These are phyloP conservation scores for Populus hybrid DNA, from an alignment of 441 rosid species.

Conservation along the genomic window DNA sequence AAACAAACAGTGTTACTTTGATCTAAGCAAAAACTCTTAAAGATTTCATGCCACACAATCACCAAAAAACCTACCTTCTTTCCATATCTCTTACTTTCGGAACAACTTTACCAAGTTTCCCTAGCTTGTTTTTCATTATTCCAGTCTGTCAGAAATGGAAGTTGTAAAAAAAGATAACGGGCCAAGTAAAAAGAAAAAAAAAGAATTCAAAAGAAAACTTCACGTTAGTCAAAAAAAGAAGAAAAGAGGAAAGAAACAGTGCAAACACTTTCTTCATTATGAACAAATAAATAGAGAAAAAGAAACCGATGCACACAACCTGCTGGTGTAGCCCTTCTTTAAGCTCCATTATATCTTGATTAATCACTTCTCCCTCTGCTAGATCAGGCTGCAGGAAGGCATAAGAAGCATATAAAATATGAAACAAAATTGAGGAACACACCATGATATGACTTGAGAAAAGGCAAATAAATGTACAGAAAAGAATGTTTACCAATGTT, in stretches of 20 bases:
- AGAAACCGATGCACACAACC: conserved; percentile 37
- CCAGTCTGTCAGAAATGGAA: conserved; percentile 47
- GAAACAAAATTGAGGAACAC: conserved; percentile 9
- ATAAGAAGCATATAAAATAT: conserved; percentile 11
- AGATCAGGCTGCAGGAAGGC: conserved; percentile 20
- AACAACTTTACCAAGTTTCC: conserved; percentile 53
- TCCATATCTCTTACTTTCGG: conserved; percentile 50
- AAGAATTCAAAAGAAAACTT: not conserved
- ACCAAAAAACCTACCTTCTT: conserved; percentile 44
- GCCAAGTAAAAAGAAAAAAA: not conserved
- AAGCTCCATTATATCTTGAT: conserved; percentile 60
- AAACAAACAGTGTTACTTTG: conserved; percentile 21
- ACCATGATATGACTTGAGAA: not conserved
- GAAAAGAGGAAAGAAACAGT: not conserved
- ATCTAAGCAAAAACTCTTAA: conserved; percentile 14
- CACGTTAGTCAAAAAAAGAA: not conserved
- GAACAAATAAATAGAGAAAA: not conserved
- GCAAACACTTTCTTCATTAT: not conserved
- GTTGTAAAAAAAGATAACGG: conserved; percentile 1
- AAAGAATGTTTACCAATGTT: conserved; percentile 55
- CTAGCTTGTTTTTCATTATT: conserved; percentile 56
- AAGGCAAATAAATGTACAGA: not conserved
- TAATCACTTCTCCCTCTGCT: conserved; percentile 68
- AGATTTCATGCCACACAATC: conserved; percentile 13
- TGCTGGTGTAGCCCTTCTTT: conserved; percentile 63